Conservation (phyloP, 805 yeast species). For the Dipodascus geniculatus region DNA sequence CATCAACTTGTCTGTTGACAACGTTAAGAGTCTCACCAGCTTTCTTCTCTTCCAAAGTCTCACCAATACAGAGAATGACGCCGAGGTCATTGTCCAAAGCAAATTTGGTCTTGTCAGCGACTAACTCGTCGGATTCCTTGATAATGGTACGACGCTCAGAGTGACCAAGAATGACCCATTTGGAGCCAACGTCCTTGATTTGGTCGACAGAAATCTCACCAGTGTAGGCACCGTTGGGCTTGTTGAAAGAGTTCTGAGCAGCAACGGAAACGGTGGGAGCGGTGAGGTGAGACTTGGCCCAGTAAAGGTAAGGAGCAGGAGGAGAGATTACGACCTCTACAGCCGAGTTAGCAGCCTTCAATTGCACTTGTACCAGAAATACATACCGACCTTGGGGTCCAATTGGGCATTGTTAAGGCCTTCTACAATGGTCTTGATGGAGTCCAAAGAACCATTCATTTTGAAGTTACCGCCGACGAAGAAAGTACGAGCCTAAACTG, state of each 20-base stretch:
- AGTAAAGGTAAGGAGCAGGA: constrained; percentile 83
- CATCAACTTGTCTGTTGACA: constrained; percentile 79
- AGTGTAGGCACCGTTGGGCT: constrained; percentile 93
- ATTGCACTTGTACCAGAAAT: neutral
- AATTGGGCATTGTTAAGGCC: constrained; percentile 69
- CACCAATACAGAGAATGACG: constrained; percentile 96
- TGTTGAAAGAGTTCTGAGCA: constrained; percentile 84
- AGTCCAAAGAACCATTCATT: constrained; percentile 88
- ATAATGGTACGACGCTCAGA: constrained; percentile 95
- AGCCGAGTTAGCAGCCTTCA: too few relatives aligned
- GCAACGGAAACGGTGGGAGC: constrained; percentile 60
- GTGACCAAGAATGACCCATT: constrained; percentile 95
- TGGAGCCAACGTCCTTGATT: constrained; percentile 82
- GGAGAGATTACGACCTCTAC: constrained; percentile 83
- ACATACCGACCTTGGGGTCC: constrained; percentile 49
- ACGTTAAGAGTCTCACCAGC: constrained; percentile 77
- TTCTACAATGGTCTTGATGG: constrained; percentile 74
- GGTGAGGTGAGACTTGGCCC: constrained; percentile 61
- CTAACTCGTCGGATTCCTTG: constrained; percentile 79
- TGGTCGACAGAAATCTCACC: constrained; percentile 90
- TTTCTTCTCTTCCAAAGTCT: constrained; percentile 91
- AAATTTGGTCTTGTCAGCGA: constrained; percentile 89
- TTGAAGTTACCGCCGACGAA: constrained; percentile 99
- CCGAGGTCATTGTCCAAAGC: constrained; percentile 82
- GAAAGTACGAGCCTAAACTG: constrained; percentile 64